Conservation (phyloP, 768 basidiomycete genomes). For the Mycena indigotica region DNA sequence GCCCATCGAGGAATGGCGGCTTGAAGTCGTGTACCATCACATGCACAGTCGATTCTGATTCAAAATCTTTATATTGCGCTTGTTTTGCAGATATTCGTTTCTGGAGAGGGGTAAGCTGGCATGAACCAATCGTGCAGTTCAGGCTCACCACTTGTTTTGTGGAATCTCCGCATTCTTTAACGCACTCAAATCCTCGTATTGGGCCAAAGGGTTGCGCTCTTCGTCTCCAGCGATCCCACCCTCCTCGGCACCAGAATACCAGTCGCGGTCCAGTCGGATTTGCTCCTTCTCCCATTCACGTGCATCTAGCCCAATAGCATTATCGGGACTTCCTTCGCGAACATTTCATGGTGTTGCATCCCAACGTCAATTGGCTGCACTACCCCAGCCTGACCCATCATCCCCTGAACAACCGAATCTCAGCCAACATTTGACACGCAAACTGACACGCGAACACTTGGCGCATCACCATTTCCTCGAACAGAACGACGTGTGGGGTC, state of each 20-base stretch:
- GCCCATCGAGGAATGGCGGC: constrained; percentile 96
- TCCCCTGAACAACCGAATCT: constrained; percentile 71
- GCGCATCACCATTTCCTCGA: constrained; percentile 59
- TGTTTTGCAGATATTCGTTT: constrained; percentile 92
- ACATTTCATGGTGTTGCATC: constrained; percentile 79
- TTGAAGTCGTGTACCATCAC: constrained; percentile 97
- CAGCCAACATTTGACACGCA: constrained; percentile 91
- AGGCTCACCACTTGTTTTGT: constrained; percentile 58
- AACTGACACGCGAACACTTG: constrained; percentile 86
- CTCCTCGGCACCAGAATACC: constrained; percentile 94
- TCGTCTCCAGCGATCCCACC: constrained; percentile 87
- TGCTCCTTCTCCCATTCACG: constrained; percentile 99
- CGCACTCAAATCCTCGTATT: constrained; percentile 83
- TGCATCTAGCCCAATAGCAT: constrained; percentile 65
- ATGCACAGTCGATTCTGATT: constrained; percentile 93
- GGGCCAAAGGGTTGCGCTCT: constrained; percentile 88
- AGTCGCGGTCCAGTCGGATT: constrained; percentile 86
- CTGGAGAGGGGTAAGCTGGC: not conserved
- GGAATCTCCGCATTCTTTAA: constrained; percentile 73
- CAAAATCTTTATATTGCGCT: constrained; percentile 97
- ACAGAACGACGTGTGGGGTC: constrained; percentile 66
- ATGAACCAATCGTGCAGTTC: not conserved
- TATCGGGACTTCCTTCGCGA: constrained; percentile 70
- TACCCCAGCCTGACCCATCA: constrained; percentile 65
- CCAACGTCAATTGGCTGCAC: constrained; percentile 62